These are phyloP conservation scores for Aspergillus nidulans DNA, from an alignment of 495 filamentous ascomycete genomes.

Conservation along the genomic window DNA sequence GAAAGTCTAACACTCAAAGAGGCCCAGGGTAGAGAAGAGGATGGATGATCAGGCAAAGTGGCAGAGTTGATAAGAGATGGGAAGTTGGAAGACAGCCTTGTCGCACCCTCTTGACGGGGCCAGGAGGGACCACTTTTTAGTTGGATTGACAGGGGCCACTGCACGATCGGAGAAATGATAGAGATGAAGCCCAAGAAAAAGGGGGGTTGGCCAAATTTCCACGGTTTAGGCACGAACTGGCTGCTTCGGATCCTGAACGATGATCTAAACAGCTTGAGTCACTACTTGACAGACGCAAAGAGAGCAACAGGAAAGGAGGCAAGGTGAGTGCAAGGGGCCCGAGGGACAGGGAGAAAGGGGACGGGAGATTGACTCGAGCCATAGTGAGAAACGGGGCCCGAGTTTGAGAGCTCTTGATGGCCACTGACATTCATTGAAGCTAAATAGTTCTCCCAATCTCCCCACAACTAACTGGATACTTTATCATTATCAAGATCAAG, in stretches of 20 bases:
- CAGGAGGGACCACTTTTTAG: constrained; percentile 16
- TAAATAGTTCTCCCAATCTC: constrained; percentile 5
- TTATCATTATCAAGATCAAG: constrained; percentile 6
- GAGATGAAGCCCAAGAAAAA: constrained; percentile 10
- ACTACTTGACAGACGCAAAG: not conserved
- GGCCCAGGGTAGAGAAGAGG: constrained; percentile 1
- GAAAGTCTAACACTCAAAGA: constrained; percentile 13
- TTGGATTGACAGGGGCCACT: constrained; percentile 19
- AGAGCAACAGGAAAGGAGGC: constrained; percentile 1
- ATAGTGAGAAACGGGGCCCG: not conserved
- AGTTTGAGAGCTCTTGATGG: not conserved
- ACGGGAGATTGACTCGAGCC: constrained; percentile 6
- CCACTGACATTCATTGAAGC: constrained; percentile 3
- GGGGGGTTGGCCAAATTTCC: constrained; percentile 6
- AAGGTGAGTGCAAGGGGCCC: constrained; percentile 1
- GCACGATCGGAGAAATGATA: constrained; percentile 16
- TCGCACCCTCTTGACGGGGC: constrained; percentile 2
- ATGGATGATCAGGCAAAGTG: constrained; percentile 2
- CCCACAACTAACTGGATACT: constrained; percentile 1
- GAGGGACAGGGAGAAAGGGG: constrained; percentile 13
- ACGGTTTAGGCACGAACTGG: not conserved
- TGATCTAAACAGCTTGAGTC: not conserved
- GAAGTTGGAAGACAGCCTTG: constrained; percentile 8
- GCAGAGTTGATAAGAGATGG: not conserved
- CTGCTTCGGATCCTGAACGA: not conserved